Conservation (phyloP, 2,329 filamentous ascomycete species). For the Chalaropsis ovoidea region DNA sequence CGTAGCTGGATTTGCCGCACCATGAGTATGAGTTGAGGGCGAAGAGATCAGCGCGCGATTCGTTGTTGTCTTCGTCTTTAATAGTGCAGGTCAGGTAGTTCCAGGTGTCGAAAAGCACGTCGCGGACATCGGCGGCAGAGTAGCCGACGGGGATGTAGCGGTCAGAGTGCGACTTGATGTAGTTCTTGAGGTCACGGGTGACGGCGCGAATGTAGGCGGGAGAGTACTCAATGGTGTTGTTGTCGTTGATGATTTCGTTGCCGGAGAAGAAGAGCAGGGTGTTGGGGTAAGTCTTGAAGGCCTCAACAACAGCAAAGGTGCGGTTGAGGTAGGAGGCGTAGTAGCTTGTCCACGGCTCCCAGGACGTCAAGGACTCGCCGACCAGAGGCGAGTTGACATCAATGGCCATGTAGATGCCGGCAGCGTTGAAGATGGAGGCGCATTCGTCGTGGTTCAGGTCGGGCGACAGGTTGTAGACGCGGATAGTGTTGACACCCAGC, state of each 20-base stretch:
- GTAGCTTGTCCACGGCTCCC: slow-evolving; percentile 50
- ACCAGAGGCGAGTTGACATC: slow-evolving; percentile 57
- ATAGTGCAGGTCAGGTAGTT: slow-evolving; percentile 62
- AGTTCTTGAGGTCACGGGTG: slow-evolving; percentile 70
- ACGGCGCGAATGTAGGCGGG: slow-evolving; percentile 66
- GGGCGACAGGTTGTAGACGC: slow-evolving; percentile 59
- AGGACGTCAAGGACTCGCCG: slow-evolving; percentile 48
- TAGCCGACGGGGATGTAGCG: slow-evolving; percentile 67
- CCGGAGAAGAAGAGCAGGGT: slow-evolving; percentile 65
- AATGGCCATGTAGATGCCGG: slow-evolving; percentile 59
- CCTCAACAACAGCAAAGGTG: slow-evolving; percentile 56
- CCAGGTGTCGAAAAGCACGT: slow-evolving; percentile 62
- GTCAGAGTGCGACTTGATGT: slow-evolving; percentile 60
- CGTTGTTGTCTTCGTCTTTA: slow-evolving; percentile 44
- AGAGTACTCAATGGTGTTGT: slow-evolving; percentile 47
- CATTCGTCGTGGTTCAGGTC: slow-evolving; percentile 57
- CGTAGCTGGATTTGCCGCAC: slow-evolving; percentile 55
- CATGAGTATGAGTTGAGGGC: slow-evolving; percentile 66
- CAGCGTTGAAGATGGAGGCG: slow-evolving; percentile 57
- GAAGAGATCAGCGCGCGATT: slow-evolving; percentile 62
- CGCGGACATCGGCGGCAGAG: slow-evolving; percentile 68
- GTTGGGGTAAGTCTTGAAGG: slow-evolving; percentile 57
- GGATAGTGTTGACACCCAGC: slow-evolving; percentile 56
- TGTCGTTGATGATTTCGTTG: slow-evolving; percentile 66
- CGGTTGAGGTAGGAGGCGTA: slow-evolving; percentile 52